These are phyloP conservation scores for Myxozyma udenii DNA, from an alignment of 805 yeast genomes.

Conservation along the genomic window DNA sequence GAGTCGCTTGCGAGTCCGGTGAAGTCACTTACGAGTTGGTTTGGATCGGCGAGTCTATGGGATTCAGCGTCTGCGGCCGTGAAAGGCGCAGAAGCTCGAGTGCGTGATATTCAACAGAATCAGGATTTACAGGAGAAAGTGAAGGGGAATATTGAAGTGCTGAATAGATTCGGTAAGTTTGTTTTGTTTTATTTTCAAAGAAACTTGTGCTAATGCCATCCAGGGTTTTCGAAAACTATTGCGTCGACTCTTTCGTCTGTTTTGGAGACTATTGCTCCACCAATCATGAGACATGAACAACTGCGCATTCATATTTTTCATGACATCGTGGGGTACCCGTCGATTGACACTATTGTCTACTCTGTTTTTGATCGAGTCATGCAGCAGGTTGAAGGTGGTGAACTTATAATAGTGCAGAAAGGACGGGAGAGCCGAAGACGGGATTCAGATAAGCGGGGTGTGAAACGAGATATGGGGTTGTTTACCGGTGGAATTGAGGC, in stretches of 20 bases:
- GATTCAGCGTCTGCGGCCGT: constrained; percentile 42
- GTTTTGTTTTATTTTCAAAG: constrained; percentile 17
- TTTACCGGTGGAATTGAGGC: constrained; percentile 75
- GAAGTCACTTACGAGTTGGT: constrained; percentile 27
- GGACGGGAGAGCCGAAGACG: constrained; percentile 42
- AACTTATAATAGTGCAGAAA: constrained; percentile 51
- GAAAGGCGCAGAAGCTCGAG: constrained; percentile 43
- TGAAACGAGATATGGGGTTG: constrained; percentile 55
- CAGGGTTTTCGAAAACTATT: constrained; percentile 31
- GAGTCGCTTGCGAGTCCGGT: constrained; percentile 4
- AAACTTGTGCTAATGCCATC: constrained; percentile 24
- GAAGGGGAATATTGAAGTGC: constrained; percentile 26
- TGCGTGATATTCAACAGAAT: constrained; percentile 40
- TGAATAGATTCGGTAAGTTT: constrained; percentile 19
- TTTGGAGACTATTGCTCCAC: constrained; percentile 45
- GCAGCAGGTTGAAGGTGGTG: constrained; percentile 70
- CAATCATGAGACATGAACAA: constrained; percentile 45
- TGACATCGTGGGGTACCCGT: constrained; percentile 46
- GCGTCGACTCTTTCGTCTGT: constrained; percentile 41
- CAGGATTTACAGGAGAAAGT: constrained; percentile 34
- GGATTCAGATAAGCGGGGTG: constrained; percentile 37
- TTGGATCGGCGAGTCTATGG: constrained; percentile 41
- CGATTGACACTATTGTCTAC: constrained; percentile 49
- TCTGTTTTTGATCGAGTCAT: constrained; percentile 52
- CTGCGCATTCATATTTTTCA: constrained; percentile 45